Base-by-base conservation (phyloP, 2,329 filamentous ascomycete genomes). In the Emmonsia crescens region DNA sequence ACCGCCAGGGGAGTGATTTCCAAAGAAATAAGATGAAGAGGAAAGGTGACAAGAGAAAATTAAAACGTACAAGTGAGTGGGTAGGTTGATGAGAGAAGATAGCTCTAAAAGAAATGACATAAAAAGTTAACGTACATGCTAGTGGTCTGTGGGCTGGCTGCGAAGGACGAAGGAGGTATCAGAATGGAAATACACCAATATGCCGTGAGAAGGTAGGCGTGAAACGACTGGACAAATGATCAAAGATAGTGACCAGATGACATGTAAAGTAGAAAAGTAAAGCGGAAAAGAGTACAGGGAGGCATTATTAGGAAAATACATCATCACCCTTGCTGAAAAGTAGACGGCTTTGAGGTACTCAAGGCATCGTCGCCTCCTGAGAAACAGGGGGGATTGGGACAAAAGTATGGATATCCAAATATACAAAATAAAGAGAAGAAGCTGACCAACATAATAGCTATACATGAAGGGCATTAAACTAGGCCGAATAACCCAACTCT, bases 371-470 rank as follows among this genome's bases (percentile, higher is more conserved):
- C 19, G 19, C 8, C 40, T 33, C 24, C 9, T 46, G 9, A n/a
- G 12, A 31, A 44, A 46, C 9, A 33, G 14, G 14, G 10, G 14
- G 8, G 31, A 44, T n/a, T 40, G 19, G 55, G 56, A 14, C 19
- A 33, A 46, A 16, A 27, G 24, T 1, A 14, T 21, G 38, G 19
- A 33, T 44, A 44, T 44, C 21, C 56, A 62, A 33, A 62, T 52
- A 63, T 59, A 33, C 21, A 57, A 51, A 56, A 33, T 16, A 59
- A 49, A 55, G 38, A n/a, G 31, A 21, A 19, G 44, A 31, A 19
- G 29, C 16, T 42, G 27, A 59, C 51, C n/a, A 29, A 64, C 52
- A 58, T 55, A 60, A 44, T 46, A 61, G 48, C 31, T 61, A 51
- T 56, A 46, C 55, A 57, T 48, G 42, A 51, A 57, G 9, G 21